Evolutionary conservation across 2,329 filamentous ascomycete genomes (phyloP).

Genomic region (Hypoxylon sp.): DNA sequence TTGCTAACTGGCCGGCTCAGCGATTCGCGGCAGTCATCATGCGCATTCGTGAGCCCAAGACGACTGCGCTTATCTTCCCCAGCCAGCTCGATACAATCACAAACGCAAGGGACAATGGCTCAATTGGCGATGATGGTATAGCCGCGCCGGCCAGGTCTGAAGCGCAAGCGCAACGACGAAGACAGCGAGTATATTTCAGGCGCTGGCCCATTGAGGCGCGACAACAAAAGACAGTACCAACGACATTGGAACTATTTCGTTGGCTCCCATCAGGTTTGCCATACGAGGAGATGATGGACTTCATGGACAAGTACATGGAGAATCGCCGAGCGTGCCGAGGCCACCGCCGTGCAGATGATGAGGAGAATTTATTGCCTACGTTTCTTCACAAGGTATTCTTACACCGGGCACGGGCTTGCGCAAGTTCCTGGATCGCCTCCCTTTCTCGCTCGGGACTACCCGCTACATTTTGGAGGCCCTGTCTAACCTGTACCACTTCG

Average conservation of each 20-base stretch:
- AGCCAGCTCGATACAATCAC: too few relatives aligned
- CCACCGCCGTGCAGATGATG: too few relatives aligned
- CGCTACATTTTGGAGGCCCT: constrained; percentile 44
- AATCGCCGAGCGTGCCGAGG: too few relatives aligned
- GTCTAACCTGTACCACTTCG: constrained; percentile 36
- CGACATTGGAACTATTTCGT: too few relatives aligned
- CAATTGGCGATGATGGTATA: neutral
- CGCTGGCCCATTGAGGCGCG: neutral
- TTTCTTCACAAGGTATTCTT: constrained; percentile 7
- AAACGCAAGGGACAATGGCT: too few relatives aligned
- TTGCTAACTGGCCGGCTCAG: constrained; percentile 64
- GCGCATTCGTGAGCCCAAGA: constrained; percentile 99
- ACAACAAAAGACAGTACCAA: too few relatives aligned
- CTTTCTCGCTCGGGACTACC: constrained; percentile 41
- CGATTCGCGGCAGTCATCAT: constrained; percentile 99
- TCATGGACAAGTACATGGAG: too few relatives aligned
- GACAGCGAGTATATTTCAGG: neutral
- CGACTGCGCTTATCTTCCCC: constrained; percentile 91
- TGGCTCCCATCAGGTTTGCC: too few relatives aligned
- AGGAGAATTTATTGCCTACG: too few relatives aligned
- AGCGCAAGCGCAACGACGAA: neutral
- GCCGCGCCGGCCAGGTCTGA: neutral
- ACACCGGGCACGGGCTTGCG: constrained; percentile 49
- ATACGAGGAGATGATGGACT: too few relatives aligned
- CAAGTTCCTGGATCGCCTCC: constrained; percentile 49